Evolutionary conservation across 2,329 filamentous ascomycete species (phyloP).

Genomic region (Xylariaceae sp.): DNA sequence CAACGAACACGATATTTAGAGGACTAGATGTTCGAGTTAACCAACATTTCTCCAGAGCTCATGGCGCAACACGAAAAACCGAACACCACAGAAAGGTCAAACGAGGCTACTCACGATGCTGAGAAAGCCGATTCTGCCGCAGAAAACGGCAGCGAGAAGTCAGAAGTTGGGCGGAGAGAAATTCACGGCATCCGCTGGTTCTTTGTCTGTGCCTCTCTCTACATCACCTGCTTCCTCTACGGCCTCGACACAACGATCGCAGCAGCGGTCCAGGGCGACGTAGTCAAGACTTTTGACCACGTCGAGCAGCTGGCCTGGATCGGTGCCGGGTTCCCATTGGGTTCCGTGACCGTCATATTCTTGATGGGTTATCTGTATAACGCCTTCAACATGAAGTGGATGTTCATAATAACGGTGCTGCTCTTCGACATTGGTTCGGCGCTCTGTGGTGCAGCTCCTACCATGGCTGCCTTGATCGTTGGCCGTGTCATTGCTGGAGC

Average conservation of each 20-base stretch:
- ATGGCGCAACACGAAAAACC: background rate
- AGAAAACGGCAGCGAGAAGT: constrained; percentile 1
- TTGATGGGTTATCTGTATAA: constrained; percentile 46
- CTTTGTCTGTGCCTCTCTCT: constrained; percentile 26
- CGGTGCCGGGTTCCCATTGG: constrained; percentile 47
- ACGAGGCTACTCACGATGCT: background rate
- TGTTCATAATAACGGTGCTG: constrained; percentile 34
- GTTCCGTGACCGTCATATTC: constrained; percentile 47
- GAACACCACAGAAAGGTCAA: background rate
- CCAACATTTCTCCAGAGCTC: background rate
- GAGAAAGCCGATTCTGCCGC: background rate
- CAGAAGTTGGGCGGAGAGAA: background rate
- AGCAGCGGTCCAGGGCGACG: constrained; percentile 51
- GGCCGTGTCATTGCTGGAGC: constrained; percentile 23
- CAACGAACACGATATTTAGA: too few relatives aligned
- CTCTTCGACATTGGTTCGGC: constrained; percentile 41
- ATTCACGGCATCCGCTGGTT: constrained; percentile 49
- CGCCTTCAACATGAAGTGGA: constrained; percentile 52
- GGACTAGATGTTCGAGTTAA: background rate
- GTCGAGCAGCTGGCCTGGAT: constrained; percentile 51
- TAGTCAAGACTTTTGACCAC: constrained; percentile 45
- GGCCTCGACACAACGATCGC: constrained; percentile 54
- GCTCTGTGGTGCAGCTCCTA: constrained; percentile 44
- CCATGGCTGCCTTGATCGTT: constrained; percentile 35
- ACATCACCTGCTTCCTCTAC: constrained; percentile 41